Evolutionary conservation across 2,329 filamentous ascomycete species (phyloP).

Genomic region (Colletotrichum sp.): DNA sequence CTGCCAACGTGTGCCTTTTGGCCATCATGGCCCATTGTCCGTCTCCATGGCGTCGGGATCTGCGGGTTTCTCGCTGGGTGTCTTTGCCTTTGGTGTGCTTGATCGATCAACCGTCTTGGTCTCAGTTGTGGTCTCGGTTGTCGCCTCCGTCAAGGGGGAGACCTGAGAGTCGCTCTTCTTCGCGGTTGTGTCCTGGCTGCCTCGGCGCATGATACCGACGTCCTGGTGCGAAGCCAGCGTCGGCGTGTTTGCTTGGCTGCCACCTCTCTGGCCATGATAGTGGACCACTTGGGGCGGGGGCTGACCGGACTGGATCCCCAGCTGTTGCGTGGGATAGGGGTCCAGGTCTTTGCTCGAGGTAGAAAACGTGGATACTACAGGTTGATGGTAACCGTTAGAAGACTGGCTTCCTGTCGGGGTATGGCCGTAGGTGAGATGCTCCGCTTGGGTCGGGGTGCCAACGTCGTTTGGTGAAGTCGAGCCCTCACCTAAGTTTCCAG

Average conservation of each 20-base stretch:
- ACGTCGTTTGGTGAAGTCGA: conserved; percentile 59
- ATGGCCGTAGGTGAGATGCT: conserved; percentile 44
- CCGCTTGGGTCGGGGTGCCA: conserved; percentile 66
- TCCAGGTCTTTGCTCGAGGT: conserved; percentile 74
- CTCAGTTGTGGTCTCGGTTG: conserved; percentile 38
- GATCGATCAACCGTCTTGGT: conserved; percentile 34
- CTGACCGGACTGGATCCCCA: conserved; percentile 67
- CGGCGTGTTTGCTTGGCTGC: conserved; percentile 70
- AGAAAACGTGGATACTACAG: conserved; percentile 72
- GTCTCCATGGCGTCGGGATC: conserved; percentile 25
- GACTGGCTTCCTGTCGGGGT: conserved; percentile 22
- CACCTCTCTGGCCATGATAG: conserved; percentile 71
- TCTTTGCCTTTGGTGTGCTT: conserved; percentile 28
- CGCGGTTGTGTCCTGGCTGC: conserved; percentile 50
- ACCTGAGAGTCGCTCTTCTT: conserved; percentile 43
- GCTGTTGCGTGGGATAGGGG: conserved; percentile 69
- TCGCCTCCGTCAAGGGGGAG: conserved; percentile 41
- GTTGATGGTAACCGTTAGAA: conserved; percentile 72
- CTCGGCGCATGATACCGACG: conserved; percentile 47
- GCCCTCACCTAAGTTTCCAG: conserved; percentile 62
- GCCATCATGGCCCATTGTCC: conserved; percentile 31
- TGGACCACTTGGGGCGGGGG: conserved; percentile 70
- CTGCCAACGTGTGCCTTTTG: neutral
- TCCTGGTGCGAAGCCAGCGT: conserved; percentile 61
- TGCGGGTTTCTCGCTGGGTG: conserved; percentile 23